Evolutionary conservation across 164 flowering plant genomes (phyloP), one percentile per base, ranked within the genome.

Genomic region (Sextonia rubra): DNA sequence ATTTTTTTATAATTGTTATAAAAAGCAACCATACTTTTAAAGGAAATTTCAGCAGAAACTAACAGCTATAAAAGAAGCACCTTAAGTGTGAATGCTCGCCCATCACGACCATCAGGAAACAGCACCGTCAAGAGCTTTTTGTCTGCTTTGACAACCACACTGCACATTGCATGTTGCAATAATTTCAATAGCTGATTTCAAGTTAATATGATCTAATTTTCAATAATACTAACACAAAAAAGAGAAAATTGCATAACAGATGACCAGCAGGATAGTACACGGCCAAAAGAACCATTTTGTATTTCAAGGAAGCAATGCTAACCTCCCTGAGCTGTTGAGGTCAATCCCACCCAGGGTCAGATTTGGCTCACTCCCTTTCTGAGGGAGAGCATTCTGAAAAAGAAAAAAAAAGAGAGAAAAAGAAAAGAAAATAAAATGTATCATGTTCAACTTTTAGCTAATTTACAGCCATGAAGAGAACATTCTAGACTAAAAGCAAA

Each of bases 311-410:
- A n/a, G n/a, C n/a, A n/a, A n/a, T n/a, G n/a, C 91, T 80, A 74
- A 90, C 99, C 99, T 95, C 90, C 98, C 99, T 83, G 99, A 90
- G 82, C 86, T 93, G 91, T 95, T 92, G 80, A 95, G 94, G 78
- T 95, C 99, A 82, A 95, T 95, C 27, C 99, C 98, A 78, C 99
- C 99, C 70, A 95, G 94, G 52, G 92, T 95, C 82, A 90, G 80
- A 82, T 95, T 92, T 77, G 87, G 93, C 81, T 95, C 99, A 81
- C 87, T 72, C 20, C 90, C 90, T 80, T 78, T 93, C 73, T 85
- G 98, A 73, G 93, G 85, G 76, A 77, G 71, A 70, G 84, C 89
- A 83, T 79, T 95, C 99, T 95, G 89, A n/a, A n/a, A n/a, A n/a
- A n/a, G n/a, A n/a, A n/a, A n/a, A n/a, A n/a, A n/a, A n/a, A n/a